These are phyloP conservation scores for Penicillium paradoxum DNA, from an alignment of 495 filamentous ascomycete species.

Conservation along the genomic window DNA sequence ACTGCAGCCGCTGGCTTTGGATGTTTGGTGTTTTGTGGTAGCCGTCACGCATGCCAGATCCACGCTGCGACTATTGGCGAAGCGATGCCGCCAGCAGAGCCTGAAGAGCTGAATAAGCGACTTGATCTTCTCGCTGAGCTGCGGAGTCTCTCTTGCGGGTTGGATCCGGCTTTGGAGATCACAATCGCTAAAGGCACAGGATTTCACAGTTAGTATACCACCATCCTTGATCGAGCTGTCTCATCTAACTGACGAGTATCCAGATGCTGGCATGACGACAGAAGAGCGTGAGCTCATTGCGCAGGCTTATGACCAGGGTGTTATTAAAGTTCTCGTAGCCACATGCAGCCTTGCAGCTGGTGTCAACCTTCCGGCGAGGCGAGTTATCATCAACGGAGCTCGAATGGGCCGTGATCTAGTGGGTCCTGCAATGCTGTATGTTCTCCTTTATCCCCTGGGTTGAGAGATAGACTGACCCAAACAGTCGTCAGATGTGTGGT, in stretches of 20 bases:
- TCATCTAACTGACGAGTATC: constrained; percentile 4
- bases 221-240: neutral
- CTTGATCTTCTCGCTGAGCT: constrained; percentile 65
- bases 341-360: constrained; percentile 84
- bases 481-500: constrained; percentile 76
- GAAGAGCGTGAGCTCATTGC: constrained; percentile 77
- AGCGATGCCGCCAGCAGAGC: constrained; percentile 50
- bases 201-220: constrained; percentile 59
- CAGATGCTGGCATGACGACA: constrained; percentile 69
- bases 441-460: neutral
- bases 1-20: constrained; percentile 64
- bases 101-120: constrained; percentile 51
- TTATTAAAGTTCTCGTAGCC: constrained; percentile 68
- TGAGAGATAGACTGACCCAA: constrained; percentile 1
- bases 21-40: constrained; percentile 71
- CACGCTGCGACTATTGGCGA: constrained; percentile 60
- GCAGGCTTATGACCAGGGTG: constrained; percentile 64
- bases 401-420: constrained; percentile 75
- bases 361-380: constrained; percentile 69
- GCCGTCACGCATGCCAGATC: constrained; percentile 59
- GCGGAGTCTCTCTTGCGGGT: constrained; percentile 58
- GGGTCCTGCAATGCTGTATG: constrained; percentile 69
- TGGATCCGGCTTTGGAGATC: constrained; percentile 62
- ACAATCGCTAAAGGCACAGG: constrained; percentile 64
- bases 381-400: constrained; percentile 75